Evolutionary conservation across 768 basidiomycete genomes (phyloP), one percentile per base, ranked within the genome.

Genomic region (Calocybe cyanea): DNA sequence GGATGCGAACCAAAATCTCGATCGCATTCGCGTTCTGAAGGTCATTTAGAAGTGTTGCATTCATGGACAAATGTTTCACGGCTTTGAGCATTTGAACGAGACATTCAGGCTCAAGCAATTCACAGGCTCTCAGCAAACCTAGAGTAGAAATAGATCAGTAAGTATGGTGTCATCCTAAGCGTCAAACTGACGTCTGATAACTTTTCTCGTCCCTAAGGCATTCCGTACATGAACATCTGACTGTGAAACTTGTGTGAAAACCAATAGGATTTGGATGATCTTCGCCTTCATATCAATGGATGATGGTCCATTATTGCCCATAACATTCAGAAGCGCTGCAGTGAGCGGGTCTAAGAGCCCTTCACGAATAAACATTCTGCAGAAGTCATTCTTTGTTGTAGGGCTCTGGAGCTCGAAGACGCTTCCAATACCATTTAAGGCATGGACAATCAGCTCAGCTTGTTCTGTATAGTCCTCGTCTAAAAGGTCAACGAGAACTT

Each of bases 351-450:
- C 94, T 37, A 96, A 72, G 2, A 99, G 71, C 20, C 96, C 96
- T 67, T 98, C 96, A 4, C 92, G 78, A 33, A 96, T 91, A 70
- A 98, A 95, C 87, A 98, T 94, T 8, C 96, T 81, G 60, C 94
- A 97, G 61, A 98, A 98, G 65, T 98, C 96, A 60, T 96, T 97
- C 64, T 96, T 92, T 9, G 94, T 93, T 3, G 94, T 96, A 7
- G 96, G 90, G 38, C 90, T 92, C 63, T 97, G 87, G 10, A 98
- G 77, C 52, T 98, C 94, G 58, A 99, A 97, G 13, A 98, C 96
- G 52, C 84, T 92, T 38, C 87, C 85, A 40, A 99, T 92, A 7
- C 95, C 95, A 49, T 95, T 91, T 11, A 99, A 75, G 5, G 96
- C 93, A 48, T 94, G 90, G 19, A 90, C 84, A 35, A 99, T 85